These are phyloP conservation scores for Actinomortierella wolfii DNA, from an alignment of 371 early-diverging fungal genomes.

Conservation along the genomic window DNA sequence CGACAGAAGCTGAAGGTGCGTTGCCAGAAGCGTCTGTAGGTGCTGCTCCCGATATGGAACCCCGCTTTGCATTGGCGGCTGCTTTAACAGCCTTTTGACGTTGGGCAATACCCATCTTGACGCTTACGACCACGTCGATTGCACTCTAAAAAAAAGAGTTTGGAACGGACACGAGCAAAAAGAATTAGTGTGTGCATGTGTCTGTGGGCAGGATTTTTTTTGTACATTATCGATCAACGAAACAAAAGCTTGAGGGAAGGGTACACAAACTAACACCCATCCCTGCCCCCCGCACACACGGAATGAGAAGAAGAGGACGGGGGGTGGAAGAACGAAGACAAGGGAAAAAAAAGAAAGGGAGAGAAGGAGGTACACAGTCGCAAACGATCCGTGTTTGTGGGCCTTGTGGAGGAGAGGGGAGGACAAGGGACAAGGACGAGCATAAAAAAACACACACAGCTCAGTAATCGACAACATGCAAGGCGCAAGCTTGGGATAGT, in stretches of 20 bases:
- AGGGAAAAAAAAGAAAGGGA: neutral
- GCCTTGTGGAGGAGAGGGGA: neutral
- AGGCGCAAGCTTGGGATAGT: too few species aligned
- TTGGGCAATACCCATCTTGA: conserved; percentile 34
- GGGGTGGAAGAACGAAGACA: neutral
- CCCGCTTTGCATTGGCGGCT: neutral
- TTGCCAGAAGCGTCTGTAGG: neutral
- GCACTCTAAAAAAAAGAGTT: neutral
- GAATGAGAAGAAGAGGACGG: neutral
- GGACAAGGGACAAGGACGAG: too few species aligned
- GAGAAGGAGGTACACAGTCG: too few species aligned
- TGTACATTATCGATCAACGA: conserved; percentile 3
- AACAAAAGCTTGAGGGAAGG: neutral
- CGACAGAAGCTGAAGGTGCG: neutral
- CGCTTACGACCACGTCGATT: conserved; percentile 23
- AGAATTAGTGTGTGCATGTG: conserved; percentile 1
- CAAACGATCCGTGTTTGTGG: neutral
- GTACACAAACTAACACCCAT: neutral
- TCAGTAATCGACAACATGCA: too few species aligned
- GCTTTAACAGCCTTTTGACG: neutral
- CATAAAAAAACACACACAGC: too few species aligned
- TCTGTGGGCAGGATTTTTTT: neutral
- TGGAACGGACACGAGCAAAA: neutral
- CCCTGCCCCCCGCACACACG: neutral
- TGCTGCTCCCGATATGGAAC: neutral